phyloP scores from a whole-genome alignment of 116 monocot species.

The Cymodocea nodosa region DNA sequence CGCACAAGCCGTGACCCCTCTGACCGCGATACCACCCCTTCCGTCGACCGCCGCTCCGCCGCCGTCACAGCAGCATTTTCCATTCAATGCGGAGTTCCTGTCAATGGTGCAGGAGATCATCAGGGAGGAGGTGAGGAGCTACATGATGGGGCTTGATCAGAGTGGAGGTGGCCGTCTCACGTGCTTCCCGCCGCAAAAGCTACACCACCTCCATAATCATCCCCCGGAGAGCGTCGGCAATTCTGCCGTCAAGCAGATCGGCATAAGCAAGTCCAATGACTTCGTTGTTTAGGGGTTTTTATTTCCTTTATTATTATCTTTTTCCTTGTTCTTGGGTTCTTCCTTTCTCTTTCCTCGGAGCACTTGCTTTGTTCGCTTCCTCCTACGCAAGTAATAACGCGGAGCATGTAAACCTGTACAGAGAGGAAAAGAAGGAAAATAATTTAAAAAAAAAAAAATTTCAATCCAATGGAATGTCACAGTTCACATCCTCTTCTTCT shows the following conservation, averaged over 20 bases:
- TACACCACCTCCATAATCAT: background rate
- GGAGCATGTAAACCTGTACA: too few species aligned
- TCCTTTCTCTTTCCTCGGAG: too few species aligned
- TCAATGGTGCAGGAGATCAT: conserved; percentile 69
- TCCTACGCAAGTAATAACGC: too few species aligned
- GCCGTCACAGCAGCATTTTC: background rate
- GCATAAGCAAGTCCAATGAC: conserved; percentile 37
- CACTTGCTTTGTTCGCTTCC: too few species aligned
- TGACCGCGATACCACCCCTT: too few species aligned
- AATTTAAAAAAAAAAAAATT: too few species aligned
- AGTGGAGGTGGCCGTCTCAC: background rate
- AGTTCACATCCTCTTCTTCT: too few species aligned
- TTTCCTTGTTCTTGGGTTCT: too few species aligned
- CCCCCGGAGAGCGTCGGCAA: conserved; percentile 16
- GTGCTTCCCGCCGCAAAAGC: background rate
- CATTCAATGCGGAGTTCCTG: conserved; percentile 36
- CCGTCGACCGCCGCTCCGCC: background rate
- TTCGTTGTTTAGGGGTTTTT: background rate
- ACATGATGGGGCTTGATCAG: conserved; percentile 26
- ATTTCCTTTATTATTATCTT: too few species aligned
- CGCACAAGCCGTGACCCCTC: background rate
- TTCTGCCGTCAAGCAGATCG: conserved; percentile 28
- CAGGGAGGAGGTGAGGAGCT: conserved; percentile 53
- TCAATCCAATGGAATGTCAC: too few species aligned
- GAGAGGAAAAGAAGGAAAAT: too few species aligned